Evolutionary conservation across 352 stramenopile genomes (phyloP).

Genomic region (Phytophthora aleatoria): DNA sequence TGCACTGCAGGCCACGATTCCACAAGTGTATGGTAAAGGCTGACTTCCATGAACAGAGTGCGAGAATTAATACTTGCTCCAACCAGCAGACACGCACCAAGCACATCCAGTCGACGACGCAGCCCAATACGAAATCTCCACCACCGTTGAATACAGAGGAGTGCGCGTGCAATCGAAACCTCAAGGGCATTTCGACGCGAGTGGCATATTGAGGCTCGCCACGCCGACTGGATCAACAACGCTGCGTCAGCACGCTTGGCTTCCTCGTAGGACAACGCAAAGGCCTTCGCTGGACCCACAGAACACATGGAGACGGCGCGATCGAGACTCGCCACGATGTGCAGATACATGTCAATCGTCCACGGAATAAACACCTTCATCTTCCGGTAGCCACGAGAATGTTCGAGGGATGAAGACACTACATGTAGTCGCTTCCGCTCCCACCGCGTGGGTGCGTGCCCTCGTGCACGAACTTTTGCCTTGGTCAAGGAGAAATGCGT

Average conservation of each 20-base stretch:
- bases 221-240: constrained; percentile 58
- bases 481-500: constrained; percentile 41
- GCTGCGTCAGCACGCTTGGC: constrained; percentile 48
- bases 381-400: constrained; percentile 36
- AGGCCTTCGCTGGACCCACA: constrained; percentile 33
- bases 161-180: constrained; percentile 53
- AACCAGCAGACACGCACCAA: constrained; percentile 54
- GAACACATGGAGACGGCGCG: constrained; percentile 40
- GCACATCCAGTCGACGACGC: constrained; percentile 50
- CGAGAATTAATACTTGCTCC: constrained; percentile 58
- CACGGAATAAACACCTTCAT: constrained; percentile 75
- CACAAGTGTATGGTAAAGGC: constrained; percentile 48
- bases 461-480: constrained; percentile 45
- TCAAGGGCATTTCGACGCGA: constrained; percentile 55
- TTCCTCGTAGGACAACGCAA: constrained; percentile 66
- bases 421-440: constrained; percentile 33
- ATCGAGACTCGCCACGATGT: constrained; percentile 50
- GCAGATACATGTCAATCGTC: constrained; percentile 83
- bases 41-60: constrained; percentile 75
- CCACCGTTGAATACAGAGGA: constrained; percentile 73
- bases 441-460: constrained; percentile 44
- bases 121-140: constrained; percentile 62
- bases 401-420: background rate
- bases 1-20: constrained; percentile 47
- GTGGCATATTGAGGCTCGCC: constrained; percentile 46